phyloP scores from a whole-genome alignment of 1,284 basidiomycete genomes.

The Melampsora occidentalis region DNA sequence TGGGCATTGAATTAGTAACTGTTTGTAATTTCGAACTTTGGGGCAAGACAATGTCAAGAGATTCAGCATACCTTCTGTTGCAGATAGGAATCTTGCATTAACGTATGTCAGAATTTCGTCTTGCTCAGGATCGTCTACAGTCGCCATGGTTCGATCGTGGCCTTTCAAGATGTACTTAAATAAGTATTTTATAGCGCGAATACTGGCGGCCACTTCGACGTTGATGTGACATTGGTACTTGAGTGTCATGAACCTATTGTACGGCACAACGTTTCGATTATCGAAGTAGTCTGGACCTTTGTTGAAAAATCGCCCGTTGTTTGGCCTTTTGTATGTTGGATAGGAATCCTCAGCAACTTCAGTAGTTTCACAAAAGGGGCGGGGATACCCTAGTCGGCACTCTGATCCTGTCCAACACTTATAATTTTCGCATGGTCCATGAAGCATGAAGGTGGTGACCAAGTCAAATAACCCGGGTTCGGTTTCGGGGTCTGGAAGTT shows the following conservation, averaged over 20 bases:
- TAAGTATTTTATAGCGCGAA: slow-evolving; percentile 55
- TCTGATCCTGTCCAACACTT: too few relatives aligned
- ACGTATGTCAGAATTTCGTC: slow-evolving; percentile 56
- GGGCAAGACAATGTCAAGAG: too few relatives aligned
- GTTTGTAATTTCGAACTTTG: too few relatives aligned
- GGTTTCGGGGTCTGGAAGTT: background rate
- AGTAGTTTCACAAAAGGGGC: too few relatives aligned
- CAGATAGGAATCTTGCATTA: slow-evolving; percentile 55
- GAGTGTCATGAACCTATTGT: background rate
- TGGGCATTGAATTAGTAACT: too few relatives aligned
- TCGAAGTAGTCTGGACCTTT: too few relatives aligned
- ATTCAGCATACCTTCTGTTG: background rate
- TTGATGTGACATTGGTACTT: background rate
- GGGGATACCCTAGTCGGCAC: too few relatives aligned
- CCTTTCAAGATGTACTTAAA: too few relatives aligned
- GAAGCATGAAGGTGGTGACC: background rate
- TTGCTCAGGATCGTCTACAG: slow-evolving; percentile 47
- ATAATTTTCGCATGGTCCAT: background rate
- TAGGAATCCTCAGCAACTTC: too few relatives aligned
- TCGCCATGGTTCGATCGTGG: slow-evolving; percentile 54
- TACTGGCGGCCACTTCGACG: background rate
- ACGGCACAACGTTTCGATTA: background rate
- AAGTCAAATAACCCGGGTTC: background rate
- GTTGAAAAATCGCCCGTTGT: too few relatives aligned
- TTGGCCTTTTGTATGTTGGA: too few relatives aligned